Conservation (phyloP, 805 yeast species). For the Diddensiella caesifluorescens region DNA sequence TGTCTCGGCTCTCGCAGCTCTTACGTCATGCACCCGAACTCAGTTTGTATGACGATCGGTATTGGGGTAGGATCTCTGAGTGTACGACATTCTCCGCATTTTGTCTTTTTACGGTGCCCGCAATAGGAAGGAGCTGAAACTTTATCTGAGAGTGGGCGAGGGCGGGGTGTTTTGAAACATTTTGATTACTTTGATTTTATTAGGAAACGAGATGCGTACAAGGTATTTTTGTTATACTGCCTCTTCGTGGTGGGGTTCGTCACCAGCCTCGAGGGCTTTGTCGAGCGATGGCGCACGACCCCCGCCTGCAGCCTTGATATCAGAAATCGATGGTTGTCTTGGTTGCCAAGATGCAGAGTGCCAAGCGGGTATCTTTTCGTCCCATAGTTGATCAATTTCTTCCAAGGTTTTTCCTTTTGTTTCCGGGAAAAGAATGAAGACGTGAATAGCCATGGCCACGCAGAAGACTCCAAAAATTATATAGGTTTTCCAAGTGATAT, state of each 20-base stretch:
- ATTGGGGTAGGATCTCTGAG: too few species aligned
- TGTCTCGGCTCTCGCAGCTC: too few species aligned
- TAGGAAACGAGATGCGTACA: neutral
- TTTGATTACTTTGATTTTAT: neutral
- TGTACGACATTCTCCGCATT: too few species aligned
- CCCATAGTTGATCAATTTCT: constrained; percentile 42
- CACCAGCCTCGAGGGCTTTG: constrained; percentile 1
- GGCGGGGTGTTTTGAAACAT: neutral
- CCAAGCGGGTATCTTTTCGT: constrained; percentile 57
- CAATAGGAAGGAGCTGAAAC: too few species aligned
- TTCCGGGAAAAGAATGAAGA: constrained; percentile 26
- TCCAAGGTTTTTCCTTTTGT: constrained; percentile 37
- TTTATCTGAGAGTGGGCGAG: too few species aligned
- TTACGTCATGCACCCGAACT: too few species aligned
- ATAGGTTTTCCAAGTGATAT: constrained; percentile 34
- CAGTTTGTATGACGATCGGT: too few species aligned
- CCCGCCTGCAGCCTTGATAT: constrained; percentile 25
- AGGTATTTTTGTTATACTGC: neutral
- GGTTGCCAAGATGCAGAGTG: constrained; percentile 50
- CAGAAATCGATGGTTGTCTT: constrained; percentile 17
- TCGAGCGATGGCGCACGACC: constrained; percentile 28
- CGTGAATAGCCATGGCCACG: constrained; percentile 43
- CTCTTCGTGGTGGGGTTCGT: neutral
- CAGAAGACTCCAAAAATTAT: constrained; percentile 37
- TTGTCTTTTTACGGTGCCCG: too few species aligned